Conservation (phyloP, 202 grass and related monocot species). For the Brachypodium distachyon region DNA sequence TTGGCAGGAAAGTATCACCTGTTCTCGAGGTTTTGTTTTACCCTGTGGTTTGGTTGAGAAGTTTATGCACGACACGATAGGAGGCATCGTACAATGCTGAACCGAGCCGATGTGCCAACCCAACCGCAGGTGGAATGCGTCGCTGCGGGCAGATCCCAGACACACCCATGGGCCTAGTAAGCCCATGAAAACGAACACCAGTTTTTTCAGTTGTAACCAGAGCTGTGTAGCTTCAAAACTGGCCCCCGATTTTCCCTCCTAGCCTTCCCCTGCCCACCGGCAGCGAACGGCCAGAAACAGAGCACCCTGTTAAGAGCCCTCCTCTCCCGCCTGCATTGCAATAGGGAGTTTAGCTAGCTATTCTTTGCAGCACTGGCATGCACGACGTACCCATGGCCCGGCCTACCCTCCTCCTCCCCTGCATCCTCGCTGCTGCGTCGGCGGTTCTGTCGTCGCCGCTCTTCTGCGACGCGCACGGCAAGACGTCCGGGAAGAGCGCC, state of each 20-base stretch:
- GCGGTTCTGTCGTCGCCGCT: neutral
- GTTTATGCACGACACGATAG: neutral
- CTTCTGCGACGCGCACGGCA: neutral
- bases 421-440: neutral
- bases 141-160: neutral
- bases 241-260: conserved; percentile 22
- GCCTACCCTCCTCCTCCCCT: neutral
- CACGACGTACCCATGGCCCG: conserved; percentile 16
- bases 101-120: neutral
- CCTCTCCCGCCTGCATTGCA: neutral
- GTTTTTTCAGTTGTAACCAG: neutral
- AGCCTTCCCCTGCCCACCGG: neutral
- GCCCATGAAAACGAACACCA: neutral
- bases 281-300: conserved; percentile 28
- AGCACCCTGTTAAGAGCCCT: neutral
- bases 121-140: neutral
- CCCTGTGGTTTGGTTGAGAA: neutral
- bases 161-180: neutral
- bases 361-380: neutral
- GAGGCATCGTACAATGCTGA: neutral
- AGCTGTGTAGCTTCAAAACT: neutral
- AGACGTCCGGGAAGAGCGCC: conserved; percentile 33
- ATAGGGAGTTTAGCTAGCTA: neutral
- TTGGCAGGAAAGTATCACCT: neutral
- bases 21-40: neutral